These are phyloP conservation scores for Cryptococcus maquisensis DNA, from an alignment of 1,284 basidiomycete genomes.

Conservation along the genomic window DNA sequence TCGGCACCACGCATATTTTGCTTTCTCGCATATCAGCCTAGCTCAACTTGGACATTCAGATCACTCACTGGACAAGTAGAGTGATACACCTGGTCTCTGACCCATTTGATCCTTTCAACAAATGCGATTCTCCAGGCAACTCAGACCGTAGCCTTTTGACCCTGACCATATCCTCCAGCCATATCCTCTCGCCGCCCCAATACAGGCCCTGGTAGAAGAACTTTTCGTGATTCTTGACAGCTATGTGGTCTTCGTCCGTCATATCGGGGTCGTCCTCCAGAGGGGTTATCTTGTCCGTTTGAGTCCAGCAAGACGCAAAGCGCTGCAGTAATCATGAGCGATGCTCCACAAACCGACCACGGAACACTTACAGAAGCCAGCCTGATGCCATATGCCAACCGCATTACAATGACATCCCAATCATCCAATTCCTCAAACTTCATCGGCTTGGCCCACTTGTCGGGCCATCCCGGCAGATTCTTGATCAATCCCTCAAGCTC, in stretches of 20 bases:
- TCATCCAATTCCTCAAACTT: conserved; percentile 27
- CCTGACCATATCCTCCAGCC: conserved; percentile 77
- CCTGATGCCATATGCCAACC: conserved; percentile 30
- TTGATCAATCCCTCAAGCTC: conserved; percentile 10
- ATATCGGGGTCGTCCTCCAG: conserved; percentile 18
- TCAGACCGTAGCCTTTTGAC: conserved; percentile 46
- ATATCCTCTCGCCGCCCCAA: conserved; percentile 85
- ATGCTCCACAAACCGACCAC: neutral
- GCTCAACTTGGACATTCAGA: too few species aligned
- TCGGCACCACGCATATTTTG: too few species aligned
- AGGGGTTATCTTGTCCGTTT: conserved; percentile 38
- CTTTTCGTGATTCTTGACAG: neutral
- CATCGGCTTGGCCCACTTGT: conserved; percentile 27
- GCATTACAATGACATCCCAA: conserved; percentile 27
- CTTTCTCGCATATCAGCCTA: too few species aligned
- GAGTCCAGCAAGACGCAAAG: conserved; percentile 32
- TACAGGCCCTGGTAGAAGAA: conserved; percentile 64
- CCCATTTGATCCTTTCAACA: neutral
- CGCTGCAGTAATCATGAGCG: conserved; percentile 14
- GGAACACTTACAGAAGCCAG: conserved; percentile 28
- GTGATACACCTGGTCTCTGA: neutral
- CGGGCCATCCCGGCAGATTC: conserved; percentile 21
- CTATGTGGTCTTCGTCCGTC: conserved; percentile 21
- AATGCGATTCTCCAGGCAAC: conserved; percentile 5
- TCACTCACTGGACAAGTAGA: neutral